Evolutionary conservation across 768 basidiomycete genomes (phyloP).

Genomic region (Pleurotus citrinopileatus): DNA sequence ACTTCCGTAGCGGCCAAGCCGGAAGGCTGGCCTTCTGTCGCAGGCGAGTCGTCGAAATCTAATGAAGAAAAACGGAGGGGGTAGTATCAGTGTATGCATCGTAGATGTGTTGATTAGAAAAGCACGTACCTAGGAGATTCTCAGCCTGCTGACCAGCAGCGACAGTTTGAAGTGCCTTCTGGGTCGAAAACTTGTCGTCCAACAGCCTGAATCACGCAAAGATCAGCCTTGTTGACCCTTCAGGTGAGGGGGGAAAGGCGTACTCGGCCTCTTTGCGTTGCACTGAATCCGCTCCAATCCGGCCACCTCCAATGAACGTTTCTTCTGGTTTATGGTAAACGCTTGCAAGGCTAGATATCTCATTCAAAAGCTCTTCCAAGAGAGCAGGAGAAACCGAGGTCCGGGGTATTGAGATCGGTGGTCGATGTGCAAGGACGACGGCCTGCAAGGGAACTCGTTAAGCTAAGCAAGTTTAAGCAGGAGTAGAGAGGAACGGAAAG

Average conservation of each 20-base stretch:
- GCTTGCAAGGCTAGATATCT: constrained; percentile 86
- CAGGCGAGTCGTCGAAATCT: constrained; percentile 81
- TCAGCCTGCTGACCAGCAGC: constrained; percentile 91
- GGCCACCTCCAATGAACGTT: constrained; percentile 91
- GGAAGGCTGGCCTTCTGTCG: constrained; percentile 61
- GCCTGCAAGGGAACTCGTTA: constrained; percentile 34
- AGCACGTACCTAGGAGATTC: constrained; percentile 65
- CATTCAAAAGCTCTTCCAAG: constrained; percentile 87
- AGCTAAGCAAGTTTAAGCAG: no score
- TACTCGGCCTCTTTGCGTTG: constrained; percentile 62
- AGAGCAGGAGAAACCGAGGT: constrained; percentile 87
- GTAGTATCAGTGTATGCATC: constrained; percentile 8
- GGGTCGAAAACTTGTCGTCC: constrained; percentile 70
- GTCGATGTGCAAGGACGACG: constrained; percentile 88
- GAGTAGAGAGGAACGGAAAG: background rate
- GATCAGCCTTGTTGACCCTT: background rate
- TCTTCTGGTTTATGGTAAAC: constrained; percentile 97
- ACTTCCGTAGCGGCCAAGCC: constrained; percentile 78
- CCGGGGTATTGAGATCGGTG: constrained; percentile 90
- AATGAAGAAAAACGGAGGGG: no score
- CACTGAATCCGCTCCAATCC: constrained; percentile 81
- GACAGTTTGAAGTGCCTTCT: constrained; percentile 90
- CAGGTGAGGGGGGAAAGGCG: constrained; percentile 21
- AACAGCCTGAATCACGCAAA: constrained; percentile 37
- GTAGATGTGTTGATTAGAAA: no score